These are phyloP conservation scores for Gorgonomyces haynaldii DNA, from an alignment of 192 early-diverging fungal genomes.

Conservation along the genomic window DNA sequence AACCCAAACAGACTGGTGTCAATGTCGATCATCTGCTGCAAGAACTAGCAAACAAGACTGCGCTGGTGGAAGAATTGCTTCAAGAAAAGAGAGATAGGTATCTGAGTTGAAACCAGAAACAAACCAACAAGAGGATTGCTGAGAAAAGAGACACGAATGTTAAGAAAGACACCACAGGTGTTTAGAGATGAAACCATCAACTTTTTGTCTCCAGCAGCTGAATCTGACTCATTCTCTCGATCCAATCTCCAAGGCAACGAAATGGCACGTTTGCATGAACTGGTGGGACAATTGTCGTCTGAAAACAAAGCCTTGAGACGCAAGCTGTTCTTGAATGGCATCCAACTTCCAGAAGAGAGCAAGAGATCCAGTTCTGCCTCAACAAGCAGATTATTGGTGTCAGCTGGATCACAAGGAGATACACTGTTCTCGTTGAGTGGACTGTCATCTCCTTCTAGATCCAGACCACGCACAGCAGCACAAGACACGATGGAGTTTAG, in stretches of 20 bases:
- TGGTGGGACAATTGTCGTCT: slow-evolving; percentile 12
- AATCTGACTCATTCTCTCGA: too few relatives aligned
- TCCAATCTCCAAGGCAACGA: too few relatives aligned
- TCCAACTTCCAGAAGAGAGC: slow-evolving; percentile 4
- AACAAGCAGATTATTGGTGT: too few relatives aligned
- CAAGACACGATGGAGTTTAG: too few relatives aligned
- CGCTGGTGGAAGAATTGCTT: slow-evolving; percentile 27
- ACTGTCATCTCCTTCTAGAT: too few relatives aligned
- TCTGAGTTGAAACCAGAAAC: not conserved
- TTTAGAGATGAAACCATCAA: not conserved
- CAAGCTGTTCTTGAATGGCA: slow-evolving; percentile 16
- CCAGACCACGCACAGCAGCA: too few relatives aligned
- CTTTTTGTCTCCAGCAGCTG: slow-evolving; percentile 1
- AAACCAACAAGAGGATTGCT: not conserved
- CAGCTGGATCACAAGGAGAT: too few relatives aligned
- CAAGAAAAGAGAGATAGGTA: slow-evolving; percentile 19
- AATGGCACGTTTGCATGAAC: too few relatives aligned
- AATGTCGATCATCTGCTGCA: slow-evolving; percentile 33
- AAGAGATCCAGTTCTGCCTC: slow-evolving; percentile 1
- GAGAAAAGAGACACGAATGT: not conserved
- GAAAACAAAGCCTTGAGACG: slow-evolving; percentile 21
- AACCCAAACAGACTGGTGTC: slow-evolving; percentile 29
- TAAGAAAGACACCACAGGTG: not conserved
- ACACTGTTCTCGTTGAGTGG: too few relatives aligned
- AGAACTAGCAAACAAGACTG: slow-evolving; percentile 35